Evolutionary conservation across 305 asterid species (phyloP).

Genomic region (Ajuga reptans): DNA sequence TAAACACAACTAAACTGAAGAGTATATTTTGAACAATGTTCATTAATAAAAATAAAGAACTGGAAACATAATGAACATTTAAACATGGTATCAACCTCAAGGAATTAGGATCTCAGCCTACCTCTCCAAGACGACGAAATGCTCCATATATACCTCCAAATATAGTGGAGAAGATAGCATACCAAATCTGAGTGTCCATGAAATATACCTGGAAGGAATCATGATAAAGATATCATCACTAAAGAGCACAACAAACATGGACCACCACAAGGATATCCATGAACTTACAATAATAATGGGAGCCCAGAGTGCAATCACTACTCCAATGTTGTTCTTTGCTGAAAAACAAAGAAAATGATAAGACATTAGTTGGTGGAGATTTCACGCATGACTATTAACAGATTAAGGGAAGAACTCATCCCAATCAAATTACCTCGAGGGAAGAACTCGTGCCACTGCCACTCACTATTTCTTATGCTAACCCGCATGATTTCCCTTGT

Average conservation of each 20-base stretch:
- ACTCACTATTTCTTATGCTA: constrained; percentile 39
- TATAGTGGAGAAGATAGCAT: constrained; percentile 95
- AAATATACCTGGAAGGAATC: constrained; percentile 72
- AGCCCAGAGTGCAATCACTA: constrained; percentile 88
- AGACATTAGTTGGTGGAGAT: constrained; percentile 7
- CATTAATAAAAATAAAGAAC: constrained; percentile 3
- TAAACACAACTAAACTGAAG: neutral
- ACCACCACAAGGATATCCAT: constrained; percentile 13
- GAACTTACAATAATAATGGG: constrained; percentile 75
- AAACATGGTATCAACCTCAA: neutral
- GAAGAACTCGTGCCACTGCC: constrained; percentile 99
- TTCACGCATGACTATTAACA: neutral
- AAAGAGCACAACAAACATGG: constrained; percentile 1
- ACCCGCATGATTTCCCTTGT: constrained; percentile 76
- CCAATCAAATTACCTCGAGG: constrained; percentile 63
- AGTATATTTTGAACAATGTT: neutral
- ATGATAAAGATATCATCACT: constrained; percentile 18
- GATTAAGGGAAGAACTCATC: constrained; percentile 1
- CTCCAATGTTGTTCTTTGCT: constrained; percentile 87
- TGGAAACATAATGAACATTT: neutral
- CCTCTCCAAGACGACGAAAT: constrained; percentile 99
- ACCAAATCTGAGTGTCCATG: constrained; percentile 98
- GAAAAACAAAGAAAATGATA: constrained; percentile 27
- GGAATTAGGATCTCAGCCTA: constrained; percentile 25
- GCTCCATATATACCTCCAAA: constrained; percentile 98